Conservation (phyloP, 441 rosid genomes). For the Hypseocharis bilobata region DNA sequence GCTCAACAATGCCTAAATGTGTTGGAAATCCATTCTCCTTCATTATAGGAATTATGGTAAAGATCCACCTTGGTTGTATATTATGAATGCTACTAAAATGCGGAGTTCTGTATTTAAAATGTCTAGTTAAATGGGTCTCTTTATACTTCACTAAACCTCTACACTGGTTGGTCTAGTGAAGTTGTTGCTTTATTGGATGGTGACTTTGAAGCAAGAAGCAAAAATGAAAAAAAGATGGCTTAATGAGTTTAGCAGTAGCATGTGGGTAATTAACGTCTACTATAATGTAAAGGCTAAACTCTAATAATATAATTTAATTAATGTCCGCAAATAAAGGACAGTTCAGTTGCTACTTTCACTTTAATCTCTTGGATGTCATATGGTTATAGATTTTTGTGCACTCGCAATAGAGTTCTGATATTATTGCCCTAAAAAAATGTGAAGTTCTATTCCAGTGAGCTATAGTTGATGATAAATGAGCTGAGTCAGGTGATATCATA, state of each 20-base stretch:
- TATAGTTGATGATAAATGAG: background rate
- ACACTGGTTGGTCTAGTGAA: constrained; percentile 1
- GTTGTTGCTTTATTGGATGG: background rate
- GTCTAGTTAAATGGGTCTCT: background rate
- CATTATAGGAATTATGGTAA: background rate
- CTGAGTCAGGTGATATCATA: background rate
- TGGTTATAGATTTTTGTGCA: background rate
- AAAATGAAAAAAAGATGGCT: background rate
- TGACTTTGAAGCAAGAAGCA: background rate
- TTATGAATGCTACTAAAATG: background rate
- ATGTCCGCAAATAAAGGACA: too few relatives aligned
- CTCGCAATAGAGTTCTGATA: background rate
- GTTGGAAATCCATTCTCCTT: background rate
- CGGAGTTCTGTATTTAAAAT: background rate
- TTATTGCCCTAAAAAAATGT: background rate
- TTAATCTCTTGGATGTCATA: background rate
- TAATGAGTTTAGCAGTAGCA: too few relatives aligned
- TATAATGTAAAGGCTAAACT: too few relatives aligned
- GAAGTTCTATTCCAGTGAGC: background rate
- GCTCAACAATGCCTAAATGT: background rate
- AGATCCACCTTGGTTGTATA: background rate
- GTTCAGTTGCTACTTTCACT: background rate
- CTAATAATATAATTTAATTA: too few relatives aligned
- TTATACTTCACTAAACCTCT: too few relatives aligned
- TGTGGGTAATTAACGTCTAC: too few relatives aligned